phyloP scores from a whole-genome alignment of 2,329 filamentous ascomycete species.

The Aaosphaeria pasadenensis region DNA sequence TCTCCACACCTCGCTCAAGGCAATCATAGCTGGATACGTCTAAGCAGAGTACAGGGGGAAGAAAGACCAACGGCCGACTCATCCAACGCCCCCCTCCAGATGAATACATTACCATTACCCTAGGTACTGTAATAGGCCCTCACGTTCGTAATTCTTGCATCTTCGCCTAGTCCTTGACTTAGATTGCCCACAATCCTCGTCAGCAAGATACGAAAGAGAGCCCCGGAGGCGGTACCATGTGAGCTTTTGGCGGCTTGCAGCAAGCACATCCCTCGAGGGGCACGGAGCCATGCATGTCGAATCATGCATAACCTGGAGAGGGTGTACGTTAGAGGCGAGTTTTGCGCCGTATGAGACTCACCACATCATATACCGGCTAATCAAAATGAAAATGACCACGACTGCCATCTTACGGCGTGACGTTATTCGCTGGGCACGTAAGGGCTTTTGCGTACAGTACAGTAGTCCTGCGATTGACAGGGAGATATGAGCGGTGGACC shows the following conservation, averaged over 20 bases:
- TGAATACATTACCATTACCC: conserved; percentile 11
- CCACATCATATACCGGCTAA: conserved; percentile 28
- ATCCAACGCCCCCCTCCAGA: conserved; percentile 13
- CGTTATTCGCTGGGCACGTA: conserved; percentile 13
- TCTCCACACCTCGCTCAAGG: conserved; percentile 28
- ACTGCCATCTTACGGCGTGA: conserved; percentile 8
- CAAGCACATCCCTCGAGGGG: conserved; percentile 2
- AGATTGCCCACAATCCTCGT: conserved; percentile 7
- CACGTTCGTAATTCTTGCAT: conserved; percentile 19
- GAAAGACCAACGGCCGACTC: conserved; percentile 15
- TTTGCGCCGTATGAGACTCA: conserved; percentile 9
- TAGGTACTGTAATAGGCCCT: conserved; percentile 8
- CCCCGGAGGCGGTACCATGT: conserved; percentile 14
- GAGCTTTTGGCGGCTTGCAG: conserved; percentile 19
- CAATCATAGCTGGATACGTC: not conserved
- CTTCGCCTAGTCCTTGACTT: conserved; percentile 14
- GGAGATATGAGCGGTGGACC: conserved; percentile 20
- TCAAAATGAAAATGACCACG: conserved; percentile 12
- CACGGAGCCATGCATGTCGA: not conserved
- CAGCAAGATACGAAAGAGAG: conserved; percentile 1
- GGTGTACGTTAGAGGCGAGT: conserved; percentile 13
- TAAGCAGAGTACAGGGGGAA: conserved; percentile 1
- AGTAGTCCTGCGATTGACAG: conserved; percentile 14
- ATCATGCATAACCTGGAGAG: conserved; percentile 6
- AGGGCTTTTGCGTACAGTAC: conserved; percentile 9